phyloP scores from a whole-genome alignment of 371 early-diverging fungal genomes.

The Apophysomyces trapeziformis region DNA sequence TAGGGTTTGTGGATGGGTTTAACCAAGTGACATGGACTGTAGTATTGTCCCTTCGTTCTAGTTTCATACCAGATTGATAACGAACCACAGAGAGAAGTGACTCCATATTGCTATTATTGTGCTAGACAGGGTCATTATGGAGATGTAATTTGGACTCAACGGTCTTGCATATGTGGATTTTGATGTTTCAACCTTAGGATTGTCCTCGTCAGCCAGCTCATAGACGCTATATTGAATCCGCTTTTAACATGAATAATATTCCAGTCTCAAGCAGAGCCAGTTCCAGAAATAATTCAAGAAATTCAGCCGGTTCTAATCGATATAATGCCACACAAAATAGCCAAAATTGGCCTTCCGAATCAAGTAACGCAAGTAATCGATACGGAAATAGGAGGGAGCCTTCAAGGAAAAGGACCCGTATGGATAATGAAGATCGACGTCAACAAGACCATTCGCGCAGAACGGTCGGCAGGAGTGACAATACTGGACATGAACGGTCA shows the following conservation, averaged over 20 bases:
- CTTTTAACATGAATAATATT: not conserved
- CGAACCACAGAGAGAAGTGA: not conserved
- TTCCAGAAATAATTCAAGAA: not conserved
- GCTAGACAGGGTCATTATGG: not conserved
- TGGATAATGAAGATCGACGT: not conserved
- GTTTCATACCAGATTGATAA: not conserved
- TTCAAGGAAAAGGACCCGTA: not conserved
- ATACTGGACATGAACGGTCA: not conserved
- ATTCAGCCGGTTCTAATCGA: not conserved
- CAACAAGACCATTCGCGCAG: not conserved
- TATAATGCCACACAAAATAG: not conserved
- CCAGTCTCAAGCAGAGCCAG: not conserved
- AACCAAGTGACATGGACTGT: not conserved
- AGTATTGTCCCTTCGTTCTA: constrained; percentile 3
- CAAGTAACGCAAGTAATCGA: not conserved
- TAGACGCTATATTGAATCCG: not conserved
- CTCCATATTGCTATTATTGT: not conserved
- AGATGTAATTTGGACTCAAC: not conserved
- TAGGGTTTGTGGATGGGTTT: not conserved
- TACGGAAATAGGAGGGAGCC: not conserved
- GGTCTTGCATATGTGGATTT: not conserved
- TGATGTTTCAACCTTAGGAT: not conserved
- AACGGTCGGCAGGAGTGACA: not conserved
- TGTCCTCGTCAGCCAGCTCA: not conserved
- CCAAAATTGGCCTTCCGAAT: not conserved